These are phyloP conservation scores for Nakazawaea wickerhamii DNA, from an alignment of 805 yeast genomes.

Conservation along the genomic window DNA sequence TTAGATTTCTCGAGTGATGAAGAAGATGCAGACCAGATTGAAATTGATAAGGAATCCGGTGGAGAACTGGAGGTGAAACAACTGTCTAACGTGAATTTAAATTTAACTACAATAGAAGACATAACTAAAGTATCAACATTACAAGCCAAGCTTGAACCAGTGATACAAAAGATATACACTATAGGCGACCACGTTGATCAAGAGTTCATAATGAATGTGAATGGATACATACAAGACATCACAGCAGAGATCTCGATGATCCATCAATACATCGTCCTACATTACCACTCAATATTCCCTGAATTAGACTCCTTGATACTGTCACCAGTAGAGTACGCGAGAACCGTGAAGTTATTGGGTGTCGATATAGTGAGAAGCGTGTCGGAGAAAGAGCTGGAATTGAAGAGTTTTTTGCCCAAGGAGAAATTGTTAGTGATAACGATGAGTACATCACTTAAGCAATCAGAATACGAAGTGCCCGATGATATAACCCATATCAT, in stretches of 20 bases:
- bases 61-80: not conserved
- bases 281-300: constrained; percentile 59
- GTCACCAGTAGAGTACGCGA: constrained; percentile 58
- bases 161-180: constrained; percentile 19
- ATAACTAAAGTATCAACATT: constrained; percentile 9
- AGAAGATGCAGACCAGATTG: constrained; percentile 2
- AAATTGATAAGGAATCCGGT: not conserved
- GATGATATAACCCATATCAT: constrained; percentile 22
- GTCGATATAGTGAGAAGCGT: constrained; percentile 31
- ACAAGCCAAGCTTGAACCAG: constrained; percentile 1
- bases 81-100: not conserved
- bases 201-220: constrained; percentile 46
- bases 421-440: constrained; percentile 69
- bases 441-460: constrained; percentile 61
- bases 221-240: constrained; percentile 49
- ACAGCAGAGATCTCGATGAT: constrained; percentile 47
- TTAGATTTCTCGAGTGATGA: constrained; percentile 11
- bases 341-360: constrained; percentile 44
- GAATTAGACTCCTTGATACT: constrained; percentile 63
- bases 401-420: constrained; percentile 41
- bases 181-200: constrained; percentile 36
- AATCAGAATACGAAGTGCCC: constrained; percentile 25
- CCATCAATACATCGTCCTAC: constrained; percentile 42
- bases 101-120: constrained; percentile 9
- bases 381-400: constrained; percentile 23